Base-by-base conservation (phyloP, 2,329 filamentous ascomycete species). In the Monilinia laxa region DNA sequence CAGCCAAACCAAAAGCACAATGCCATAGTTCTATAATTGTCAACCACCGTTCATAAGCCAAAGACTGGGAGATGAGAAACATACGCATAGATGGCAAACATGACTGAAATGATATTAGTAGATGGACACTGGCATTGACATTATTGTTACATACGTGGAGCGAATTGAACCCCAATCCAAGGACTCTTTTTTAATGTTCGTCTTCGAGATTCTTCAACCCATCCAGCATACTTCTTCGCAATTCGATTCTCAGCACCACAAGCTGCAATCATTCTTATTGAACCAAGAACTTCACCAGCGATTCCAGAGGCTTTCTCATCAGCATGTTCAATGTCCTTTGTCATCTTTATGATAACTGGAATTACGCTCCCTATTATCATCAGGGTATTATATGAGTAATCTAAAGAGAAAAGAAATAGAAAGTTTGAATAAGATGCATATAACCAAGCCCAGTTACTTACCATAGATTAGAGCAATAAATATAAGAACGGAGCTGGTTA, bases 1-100 rank as follows among this genome's bases (percentile, higher is more conserved):
- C 49, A 81, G 4, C 87, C 87, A 70, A 84, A 89, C 85, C 85
- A 89, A 69, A 90, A 90, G 10, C 82, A 79, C 28, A 89, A 78
- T 1, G 81, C 83, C 69, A 88, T 87, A 0, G 82, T 79, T 3
- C 78, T 82, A 49, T 7, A 18, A n/a, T 42, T 75, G 9, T 76
- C 62, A 74, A 71, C 38, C 52, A 67, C 56, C 28, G 40, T 25
- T 14, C 12, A 11, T 10, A 38, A 20, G 40, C 23, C 4, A 40
- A 54, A 47, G 10, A 7, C 31, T 42, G 38, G 0, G 20, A 11
- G 40, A 16, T 42, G 1, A 62, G 45, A 53, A n/a, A n/a, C 64
- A 65, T 64, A 69, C 73, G 68, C 65, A 70, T 76, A 76, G 31
- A 78, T 69, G 51, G 75, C 57, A 64, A 75, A 73, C 69, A 76